Base-by-base conservation (phyloP, 768 basidiomycete genomes). In the Leccinum disarticulatum region DNA sequence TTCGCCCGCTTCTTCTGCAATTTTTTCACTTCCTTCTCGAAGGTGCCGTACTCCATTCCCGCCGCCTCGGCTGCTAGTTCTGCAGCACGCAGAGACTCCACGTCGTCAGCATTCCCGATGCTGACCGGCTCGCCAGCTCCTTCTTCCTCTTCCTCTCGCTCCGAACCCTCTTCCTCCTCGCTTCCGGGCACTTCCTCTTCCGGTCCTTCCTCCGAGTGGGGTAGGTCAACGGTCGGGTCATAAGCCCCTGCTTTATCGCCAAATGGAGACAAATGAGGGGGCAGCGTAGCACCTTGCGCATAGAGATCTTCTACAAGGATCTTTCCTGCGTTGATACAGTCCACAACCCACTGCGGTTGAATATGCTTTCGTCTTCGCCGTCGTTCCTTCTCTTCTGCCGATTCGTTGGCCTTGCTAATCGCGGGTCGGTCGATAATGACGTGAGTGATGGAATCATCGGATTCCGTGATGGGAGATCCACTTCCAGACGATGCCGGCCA, bases 341-440 rank as follows among this genome's bases (percentile, higher is more conserved):
- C 97, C 36, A 93, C 92, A 33, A 97, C 83, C 97, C 97, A 98
- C 74, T 98, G 96, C 11, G 97, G 97, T 74, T 98, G 97, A 17
- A 98, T 83, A 73, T 90, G 93, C 70, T 91, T 93, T 68, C 94
- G 83, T 71, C 84, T 84, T 48, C 80, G 75, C 38, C 86, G 80
- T 47, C 82, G 79, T 65, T 87, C 84, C 65, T 83, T 81, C 64
- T 88, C 84, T 55, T 83, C 84, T 15, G 77, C 64, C 1, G 81
- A 80, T 68, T 85, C 87, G 55, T 80, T 73, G 27, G 68, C 54
- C 62, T 74, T 77, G 61, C 77, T 77, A 11, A 81, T 75, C 35
- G 84, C 62, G 2, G 97, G 96, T 48, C 97, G 83, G 72, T 99
- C 97, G 66, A 97, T 88, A 66, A 99, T 86, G 62, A 98, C 87